Conservation (phyloP, 2,329 filamentous ascomycete species). For the Lasiodiplodia sp. region DNA sequence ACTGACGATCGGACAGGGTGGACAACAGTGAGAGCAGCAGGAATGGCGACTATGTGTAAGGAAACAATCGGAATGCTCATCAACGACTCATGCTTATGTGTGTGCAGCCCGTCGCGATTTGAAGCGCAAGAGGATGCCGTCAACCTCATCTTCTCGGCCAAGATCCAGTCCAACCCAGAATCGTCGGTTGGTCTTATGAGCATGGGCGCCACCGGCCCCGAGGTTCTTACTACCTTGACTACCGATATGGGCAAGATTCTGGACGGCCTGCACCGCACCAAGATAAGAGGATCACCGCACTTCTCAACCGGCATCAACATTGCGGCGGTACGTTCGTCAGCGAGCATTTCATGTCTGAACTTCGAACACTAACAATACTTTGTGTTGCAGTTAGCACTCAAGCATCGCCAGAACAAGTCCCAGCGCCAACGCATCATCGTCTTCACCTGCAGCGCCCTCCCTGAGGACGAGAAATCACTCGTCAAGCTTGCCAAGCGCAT, state of each 20-base stretch:
- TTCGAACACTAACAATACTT: background rate
- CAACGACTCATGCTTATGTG: constrained; percentile 32
- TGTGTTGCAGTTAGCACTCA: constrained; percentile 78
- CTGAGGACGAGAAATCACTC: constrained; percentile 87
- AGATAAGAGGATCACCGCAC: constrained; percentile 88
- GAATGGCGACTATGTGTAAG: constrained; percentile 85
- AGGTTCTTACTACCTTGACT: constrained; percentile 95
- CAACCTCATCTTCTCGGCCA: constrained; percentile 92
- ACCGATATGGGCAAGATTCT: constrained; percentile 96
- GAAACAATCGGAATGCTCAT: background rate
- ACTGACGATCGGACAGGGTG: constrained; percentile 62
- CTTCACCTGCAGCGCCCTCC: constrained; percentile 91
- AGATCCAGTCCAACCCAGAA: constrained; percentile 94
- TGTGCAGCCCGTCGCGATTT: constrained; percentile 81
- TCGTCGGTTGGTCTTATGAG: constrained; percentile 98
- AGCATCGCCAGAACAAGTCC: constrained; percentile 97
- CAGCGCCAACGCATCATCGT: constrained; percentile 97
- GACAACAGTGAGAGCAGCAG: constrained; percentile 99
- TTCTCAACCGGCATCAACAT: constrained; percentile 95
- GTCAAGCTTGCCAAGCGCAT: constrained; percentile 93
- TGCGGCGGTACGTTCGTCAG: constrained; percentile 73
- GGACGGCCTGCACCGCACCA: constrained; percentile 89
- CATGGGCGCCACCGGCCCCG: constrained; percentile 97
- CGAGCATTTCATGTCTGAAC: no score
- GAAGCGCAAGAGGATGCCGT: constrained; percentile 96